These are phyloP conservation scores for Rhizopogon vesiculosus DNA, from an alignment of 768 basidiomycete species.

Conservation along the genomic window DNA sequence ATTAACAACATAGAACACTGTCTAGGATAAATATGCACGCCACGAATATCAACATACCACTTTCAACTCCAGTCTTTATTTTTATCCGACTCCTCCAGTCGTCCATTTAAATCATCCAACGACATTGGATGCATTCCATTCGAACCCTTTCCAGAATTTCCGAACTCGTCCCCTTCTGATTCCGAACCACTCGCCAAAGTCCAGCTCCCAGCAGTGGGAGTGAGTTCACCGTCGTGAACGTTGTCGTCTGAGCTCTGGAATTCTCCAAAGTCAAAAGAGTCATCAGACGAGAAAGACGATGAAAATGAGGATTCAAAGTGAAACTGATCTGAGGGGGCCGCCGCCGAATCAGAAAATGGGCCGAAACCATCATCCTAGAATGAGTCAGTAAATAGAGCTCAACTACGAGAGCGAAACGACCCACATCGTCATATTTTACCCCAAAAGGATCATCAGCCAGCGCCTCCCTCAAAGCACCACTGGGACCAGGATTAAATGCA, in stretches of 20 bases:
- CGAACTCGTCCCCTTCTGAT: slow-evolving; percentile 25
- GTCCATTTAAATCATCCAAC: slow-evolving; percentile 19
- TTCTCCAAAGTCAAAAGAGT: slow-evolving; percentile 76
- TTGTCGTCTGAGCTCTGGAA: slow-evolving; percentile 50
- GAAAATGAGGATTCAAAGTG: slow-evolving; percentile 41
- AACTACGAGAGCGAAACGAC: slow-evolving; percentile 13
- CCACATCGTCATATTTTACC: slow-evolving; percentile 46
- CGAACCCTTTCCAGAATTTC: slow-evolving; percentile 6
- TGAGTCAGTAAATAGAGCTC: neutral
- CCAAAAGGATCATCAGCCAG: slow-evolving; percentile 49
- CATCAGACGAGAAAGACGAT: slow-evolving; percentile 59
- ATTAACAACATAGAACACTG: neutral
- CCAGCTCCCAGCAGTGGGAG: slow-evolving; percentile 69
- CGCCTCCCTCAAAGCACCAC: slow-evolving; percentile 26
- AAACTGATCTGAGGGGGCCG: slow-evolving; percentile 50
- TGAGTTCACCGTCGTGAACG: slow-evolving; percentile 39
- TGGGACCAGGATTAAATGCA: slow-evolving; percentile 40
- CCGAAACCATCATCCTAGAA: slow-evolving; percentile 64
- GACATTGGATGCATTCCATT: slow-evolving; percentile 23
- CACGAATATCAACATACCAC: neutral
- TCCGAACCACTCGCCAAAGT: slow-evolving; percentile 49
- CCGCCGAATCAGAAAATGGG: slow-evolving; percentile 69
- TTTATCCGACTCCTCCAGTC: slow-evolving; percentile 11
- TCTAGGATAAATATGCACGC: neutral
- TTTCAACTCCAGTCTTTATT: slow-evolving; percentile 9